Conservation (phyloP, 1,284 basidiomycete genomes). For the Ustilago vetiveriae region DNA sequence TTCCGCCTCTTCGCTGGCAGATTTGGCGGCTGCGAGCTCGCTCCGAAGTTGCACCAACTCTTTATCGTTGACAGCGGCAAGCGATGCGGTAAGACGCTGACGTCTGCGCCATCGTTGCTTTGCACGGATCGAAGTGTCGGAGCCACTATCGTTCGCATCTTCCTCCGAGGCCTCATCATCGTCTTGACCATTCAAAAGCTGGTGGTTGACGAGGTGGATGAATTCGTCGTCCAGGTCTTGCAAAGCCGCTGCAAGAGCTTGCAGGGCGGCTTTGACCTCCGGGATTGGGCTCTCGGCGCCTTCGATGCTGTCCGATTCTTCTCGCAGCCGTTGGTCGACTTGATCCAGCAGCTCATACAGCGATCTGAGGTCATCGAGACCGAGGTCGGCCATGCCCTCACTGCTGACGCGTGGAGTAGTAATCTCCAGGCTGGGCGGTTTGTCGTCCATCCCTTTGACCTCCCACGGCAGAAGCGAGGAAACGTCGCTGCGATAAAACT, state of each 20-base stretch:
- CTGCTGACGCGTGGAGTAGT: conserved; percentile 48
- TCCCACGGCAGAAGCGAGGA: conserved; percentile 59
- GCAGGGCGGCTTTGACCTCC: conserved; percentile 48
- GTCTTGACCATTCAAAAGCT: conserved; percentile 47
- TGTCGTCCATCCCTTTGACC: conserved; percentile 55
- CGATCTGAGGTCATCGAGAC: conserved; percentile 45
- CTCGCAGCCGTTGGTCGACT: conserved; percentile 38
- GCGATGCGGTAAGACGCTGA: conserved; percentile 25
- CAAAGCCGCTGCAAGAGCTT: conserved; percentile 40
- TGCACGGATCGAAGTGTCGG: conserved; percentile 41
- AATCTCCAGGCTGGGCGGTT: conserved; percentile 60
- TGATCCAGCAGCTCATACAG: conserved; percentile 52
- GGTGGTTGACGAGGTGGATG: conserved; percentile 47
- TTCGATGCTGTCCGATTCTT: conserved; percentile 14
- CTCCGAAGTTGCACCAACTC: conserved; percentile 22
- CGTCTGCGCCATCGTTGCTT: conserved; percentile 21
- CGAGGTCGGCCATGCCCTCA: conserved; percentile 42
- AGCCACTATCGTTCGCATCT: conserved; percentile 36
- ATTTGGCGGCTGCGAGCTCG: conserved; percentile 21
- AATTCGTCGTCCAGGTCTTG: conserved; percentile 59
- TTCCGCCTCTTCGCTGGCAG: conserved; percentile 28
- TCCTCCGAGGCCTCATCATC: conserved; percentile 32
- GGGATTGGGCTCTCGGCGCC: conserved; percentile 38
- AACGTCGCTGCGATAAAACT: conserved; percentile 46
- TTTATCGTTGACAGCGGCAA: conserved; percentile 22